Conservation (phyloP, 495 filamentous ascomycete species). For the Tuber microsphaerosporum region DNA sequence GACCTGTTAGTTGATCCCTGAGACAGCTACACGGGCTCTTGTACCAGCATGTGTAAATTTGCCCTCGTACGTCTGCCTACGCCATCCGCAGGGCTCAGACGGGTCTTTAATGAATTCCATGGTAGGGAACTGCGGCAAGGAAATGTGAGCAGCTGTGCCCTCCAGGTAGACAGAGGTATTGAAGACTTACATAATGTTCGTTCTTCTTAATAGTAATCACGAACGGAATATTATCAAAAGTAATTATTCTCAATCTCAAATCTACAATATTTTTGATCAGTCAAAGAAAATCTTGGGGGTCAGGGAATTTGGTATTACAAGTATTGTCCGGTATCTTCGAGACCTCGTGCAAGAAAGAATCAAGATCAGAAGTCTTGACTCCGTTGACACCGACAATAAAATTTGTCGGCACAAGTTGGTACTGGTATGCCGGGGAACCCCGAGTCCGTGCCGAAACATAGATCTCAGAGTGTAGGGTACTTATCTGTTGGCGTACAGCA, state of each 20-base stretch:
- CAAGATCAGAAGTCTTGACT: conserved; percentile 68
- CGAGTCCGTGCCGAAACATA: conserved; percentile 82
- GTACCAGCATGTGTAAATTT: conserved; percentile 36
- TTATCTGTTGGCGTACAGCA: conserved; percentile 93
- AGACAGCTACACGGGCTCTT: background rate
- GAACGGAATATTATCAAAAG: conserved; percentile 96
- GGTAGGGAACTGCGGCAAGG: conserved; percentile 59
- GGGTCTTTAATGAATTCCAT: conserved; percentile 76
- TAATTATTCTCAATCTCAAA: conserved; percentile 87
- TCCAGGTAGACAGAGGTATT: background rate
- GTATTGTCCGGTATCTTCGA: conserved; percentile 88
- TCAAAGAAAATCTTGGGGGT: background rate
- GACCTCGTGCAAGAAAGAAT: conserved; percentile 68
- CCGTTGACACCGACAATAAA: conserved; percentile 96
- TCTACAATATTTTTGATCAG: conserved; percentile 45
- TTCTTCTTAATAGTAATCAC: conserved; percentile 99
- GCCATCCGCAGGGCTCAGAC: conserved; percentile 58
- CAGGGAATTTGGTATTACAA: conserved; percentile 46
- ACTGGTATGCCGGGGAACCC: conserved; percentile 84
- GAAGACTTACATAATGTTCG: conserved; percentile 71
- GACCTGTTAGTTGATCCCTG: background rate
- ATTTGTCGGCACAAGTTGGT: conserved; percentile 88
- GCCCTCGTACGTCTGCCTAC: conserved; percentile 61
- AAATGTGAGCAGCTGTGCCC: conserved; percentile 8
- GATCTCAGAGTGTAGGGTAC: conserved; percentile 91